phyloP scores from a whole-genome alignment of 1,284 basidiomycete species.

The Leccinum subfulvum region DNA sequence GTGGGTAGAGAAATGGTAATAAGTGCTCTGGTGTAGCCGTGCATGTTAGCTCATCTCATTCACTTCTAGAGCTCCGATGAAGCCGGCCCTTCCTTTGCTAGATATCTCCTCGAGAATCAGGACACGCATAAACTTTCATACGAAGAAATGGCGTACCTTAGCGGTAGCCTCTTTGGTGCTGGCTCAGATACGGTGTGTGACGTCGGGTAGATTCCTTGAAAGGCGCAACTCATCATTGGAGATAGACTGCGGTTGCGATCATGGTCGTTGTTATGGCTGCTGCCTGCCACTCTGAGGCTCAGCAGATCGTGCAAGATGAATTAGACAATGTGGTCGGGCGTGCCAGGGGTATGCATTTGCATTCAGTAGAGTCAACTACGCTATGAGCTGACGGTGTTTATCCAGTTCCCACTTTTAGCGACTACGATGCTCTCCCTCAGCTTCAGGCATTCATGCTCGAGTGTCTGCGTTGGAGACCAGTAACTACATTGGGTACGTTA shows the following conservation, averaged over 20 bases:
- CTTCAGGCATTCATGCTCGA: slow-evolving; percentile 47
- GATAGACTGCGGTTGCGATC: slow-evolving; percentile 43
- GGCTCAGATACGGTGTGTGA: slow-evolving; percentile 42
- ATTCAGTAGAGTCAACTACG: not conserved
- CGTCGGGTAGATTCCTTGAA: not conserved
- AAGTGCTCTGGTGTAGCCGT: not conserved
- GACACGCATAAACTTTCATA: slow-evolving; percentile 26
- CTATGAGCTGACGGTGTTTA: slow-evolving; percentile 1
- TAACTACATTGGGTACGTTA: slow-evolving; percentile 31
- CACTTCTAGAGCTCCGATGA: slow-evolving; percentile 18
- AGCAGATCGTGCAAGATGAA: slow-evolving; percentile 44
- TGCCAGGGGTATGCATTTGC: slow-evolving; percentile 34
- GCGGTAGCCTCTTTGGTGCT: slow-evolving; percentile 44
- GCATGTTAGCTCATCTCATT: not conserved
- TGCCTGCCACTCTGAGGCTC: slow-evolving; percentile 41
- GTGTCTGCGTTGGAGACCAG: slow-evolving; percentile 45
- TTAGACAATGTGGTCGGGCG: slow-evolving; percentile 43
- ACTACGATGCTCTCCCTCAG: slow-evolving; percentile 37
- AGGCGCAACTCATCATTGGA: not conserved
- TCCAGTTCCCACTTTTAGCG: slow-evolving; percentile 41
- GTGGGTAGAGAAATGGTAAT: slow-evolving; percentile 38
- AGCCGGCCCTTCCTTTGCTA: slow-evolving; percentile 30
- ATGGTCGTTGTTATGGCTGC: slow-evolving; percentile 50
- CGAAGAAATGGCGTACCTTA: slow-evolving; percentile 41
- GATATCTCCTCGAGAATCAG: slow-evolving; percentile 34